Conservation (phyloP, 2,329 filamentous ascomycete genomes). For the Dactylella cylindrospora region DNA sequence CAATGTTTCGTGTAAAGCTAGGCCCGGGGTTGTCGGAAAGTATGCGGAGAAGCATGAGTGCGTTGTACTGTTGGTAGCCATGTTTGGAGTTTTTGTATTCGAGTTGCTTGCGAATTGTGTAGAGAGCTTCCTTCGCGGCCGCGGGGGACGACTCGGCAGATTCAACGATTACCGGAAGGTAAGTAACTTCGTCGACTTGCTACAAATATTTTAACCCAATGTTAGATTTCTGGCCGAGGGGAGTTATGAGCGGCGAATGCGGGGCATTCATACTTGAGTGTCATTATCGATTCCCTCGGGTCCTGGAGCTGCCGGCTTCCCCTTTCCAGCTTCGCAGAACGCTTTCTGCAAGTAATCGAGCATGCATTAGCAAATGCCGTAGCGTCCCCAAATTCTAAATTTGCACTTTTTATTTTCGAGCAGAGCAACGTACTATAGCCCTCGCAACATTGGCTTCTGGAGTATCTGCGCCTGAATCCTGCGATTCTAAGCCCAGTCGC, state of each 20-base stretch:
- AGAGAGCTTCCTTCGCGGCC: slow-evolving; percentile 78
- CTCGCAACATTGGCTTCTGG: slow-evolving; percentile 68
- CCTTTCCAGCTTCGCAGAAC: slow-evolving; percentile 70
- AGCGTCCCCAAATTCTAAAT: slow-evolving; percentile 7
- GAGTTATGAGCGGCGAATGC: slow-evolving; percentile 18
- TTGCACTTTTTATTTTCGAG: not conserved
- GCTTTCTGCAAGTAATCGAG: slow-evolving; percentile 60
- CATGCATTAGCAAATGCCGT: slow-evolving; percentile 1
- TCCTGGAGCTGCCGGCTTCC: slow-evolving; percentile 55
- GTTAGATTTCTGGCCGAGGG: not conserved
- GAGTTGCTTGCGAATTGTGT: slow-evolving; percentile 78
- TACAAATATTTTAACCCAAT: slow-evolving; percentile 12
- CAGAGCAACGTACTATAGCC: slow-evolving; percentile 62
- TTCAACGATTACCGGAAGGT: slow-evolving; percentile 91
- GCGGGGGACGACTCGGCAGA: slow-evolving; percentile 86
- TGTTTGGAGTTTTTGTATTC: slow-evolving; percentile 63
- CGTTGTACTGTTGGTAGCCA: slow-evolving; percentile 85
- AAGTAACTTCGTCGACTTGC: slow-evolving; percentile 84
- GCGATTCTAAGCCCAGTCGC: too few relatives aligned
- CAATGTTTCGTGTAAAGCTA: slow-evolving; percentile 87
- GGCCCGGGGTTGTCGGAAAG: slow-evolving; percentile 86
- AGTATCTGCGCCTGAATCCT: slow-evolving; percentile 55
- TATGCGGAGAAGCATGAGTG: slow-evolving; percentile 92
- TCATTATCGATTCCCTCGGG: slow-evolving; percentile 38
- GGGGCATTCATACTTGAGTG: slow-evolving; percentile 9